phyloP scores from a whole-genome alignment of 305 asterid genomes.

The Euphrasia arctica region DNA sequence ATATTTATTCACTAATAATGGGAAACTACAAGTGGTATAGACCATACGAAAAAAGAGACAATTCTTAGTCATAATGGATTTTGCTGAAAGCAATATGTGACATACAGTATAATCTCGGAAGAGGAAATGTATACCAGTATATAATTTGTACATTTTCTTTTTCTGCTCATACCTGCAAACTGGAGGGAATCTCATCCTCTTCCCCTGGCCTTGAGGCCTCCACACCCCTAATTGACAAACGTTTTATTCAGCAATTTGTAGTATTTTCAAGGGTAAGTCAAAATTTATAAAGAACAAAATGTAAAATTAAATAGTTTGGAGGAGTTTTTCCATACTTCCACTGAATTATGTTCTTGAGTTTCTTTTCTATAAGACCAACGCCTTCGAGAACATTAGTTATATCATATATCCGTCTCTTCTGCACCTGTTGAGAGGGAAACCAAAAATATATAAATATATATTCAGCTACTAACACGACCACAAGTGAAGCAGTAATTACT shows the following conservation, averaged over 20 bases:
- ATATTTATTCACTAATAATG: not conserved
- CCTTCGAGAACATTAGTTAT: conserved; percentile 99
- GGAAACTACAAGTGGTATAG: not conserved
- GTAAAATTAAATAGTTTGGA: conserved; percentile 9
- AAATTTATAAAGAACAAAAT: not conserved
- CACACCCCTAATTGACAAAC: conserved; percentile 63
- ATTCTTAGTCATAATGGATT: not conserved
- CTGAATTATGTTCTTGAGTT: conserved; percentile 91
- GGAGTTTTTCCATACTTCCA: conserved; percentile 75
- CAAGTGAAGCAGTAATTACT: conserved; percentile 22
- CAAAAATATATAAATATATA: conserved; percentile 3
- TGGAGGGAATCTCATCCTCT: conserved; percentile 54
- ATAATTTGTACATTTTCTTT: not conserved
- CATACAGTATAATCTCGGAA: not conserved
- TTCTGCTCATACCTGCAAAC: conserved; percentile 61
- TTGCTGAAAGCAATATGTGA: conserved; percentile 4
- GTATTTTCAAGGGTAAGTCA: conserved; percentile 19
- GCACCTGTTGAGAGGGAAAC: conserved; percentile 59
- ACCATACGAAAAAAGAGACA: conserved; percentile 6
- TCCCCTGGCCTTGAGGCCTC: conserved; percentile 85
- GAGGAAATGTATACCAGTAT: conserved; percentile 17
- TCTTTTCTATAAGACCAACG: conserved; percentile 97
- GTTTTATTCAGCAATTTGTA: conserved; percentile 31
- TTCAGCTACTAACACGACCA: conserved; percentile 21
- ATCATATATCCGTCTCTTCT: conserved; percentile 98